These are phyloP conservation scores for Metschnikowia borealis DNA, from an alignment of 805 yeast species.

Conservation along the genomic window DNA sequence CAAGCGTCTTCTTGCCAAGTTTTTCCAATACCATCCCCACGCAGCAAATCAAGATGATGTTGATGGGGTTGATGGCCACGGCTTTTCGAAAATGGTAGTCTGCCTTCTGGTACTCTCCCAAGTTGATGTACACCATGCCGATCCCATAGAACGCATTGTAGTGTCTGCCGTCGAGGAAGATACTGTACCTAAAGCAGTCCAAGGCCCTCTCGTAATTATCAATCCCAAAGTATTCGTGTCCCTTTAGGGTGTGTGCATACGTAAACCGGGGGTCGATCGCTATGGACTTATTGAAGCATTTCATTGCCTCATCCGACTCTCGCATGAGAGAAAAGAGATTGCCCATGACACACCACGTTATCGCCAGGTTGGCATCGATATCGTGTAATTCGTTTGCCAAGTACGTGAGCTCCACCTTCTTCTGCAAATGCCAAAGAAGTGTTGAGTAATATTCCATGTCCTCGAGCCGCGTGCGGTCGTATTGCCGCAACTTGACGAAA, in stretches of 20 bases:
- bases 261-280: slow-evolving; percentile 66
- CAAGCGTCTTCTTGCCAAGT: slow-evolving; percentile 61
- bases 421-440: slow-evolving; percentile 85
- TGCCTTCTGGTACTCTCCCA: slow-evolving; percentile 81
- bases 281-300: slow-evolving; percentile 77
- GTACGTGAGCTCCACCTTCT: slow-evolving; percentile 72
- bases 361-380: slow-evolving; percentile 60
- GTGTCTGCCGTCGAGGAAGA: slow-evolving; percentile 73
- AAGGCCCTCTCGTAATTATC: slow-evolving; percentile 90
- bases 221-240: slow-evolving; percentile 83
- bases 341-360: slow-evolving; percentile 91
- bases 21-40: slow-evolving; percentile 91
- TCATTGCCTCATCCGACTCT: slow-evolving; percentile 86
- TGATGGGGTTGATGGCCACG: slow-evolving; percentile 81
- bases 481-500: slow-evolving; percentile 56
- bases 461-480: slow-evolving; percentile 73
- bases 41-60: slow-evolving; percentile 85
- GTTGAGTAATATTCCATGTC: slow-evolving; percentile 95
- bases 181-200: slow-evolving; percentile 74
- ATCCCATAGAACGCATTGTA: slow-evolving; percentile 95
- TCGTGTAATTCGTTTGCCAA: slow-evolving; percentile 78
- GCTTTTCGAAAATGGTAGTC: slow-evolving; percentile 87
- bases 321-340: slow-evolving; percentile 77
- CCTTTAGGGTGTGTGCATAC: slow-evolving; percentile 89
- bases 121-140: slow-evolving; percentile 86